Conservation (phyloP, 148 eudicot genomes). For the Vaccinium macrocarpon region DNA sequence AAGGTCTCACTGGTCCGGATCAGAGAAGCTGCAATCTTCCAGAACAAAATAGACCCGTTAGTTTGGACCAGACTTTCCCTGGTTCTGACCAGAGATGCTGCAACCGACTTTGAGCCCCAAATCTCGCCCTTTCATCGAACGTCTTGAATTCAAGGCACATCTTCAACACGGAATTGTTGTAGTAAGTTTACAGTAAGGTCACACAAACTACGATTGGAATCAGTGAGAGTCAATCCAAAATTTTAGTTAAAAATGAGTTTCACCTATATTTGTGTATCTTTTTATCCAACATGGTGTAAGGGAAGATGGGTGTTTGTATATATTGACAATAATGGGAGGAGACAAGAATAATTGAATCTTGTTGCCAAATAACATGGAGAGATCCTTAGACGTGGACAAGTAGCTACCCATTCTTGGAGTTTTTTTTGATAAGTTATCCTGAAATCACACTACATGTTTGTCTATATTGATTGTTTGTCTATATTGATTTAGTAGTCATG, state of each 20-base stretch:
- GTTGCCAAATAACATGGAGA: constrained; percentile 61
- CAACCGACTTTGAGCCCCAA: no score
- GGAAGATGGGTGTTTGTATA: neutral
- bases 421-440: constrained; percentile 22
- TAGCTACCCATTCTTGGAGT: constrained; percentile 31
- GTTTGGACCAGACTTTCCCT: no score
- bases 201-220: neutral
- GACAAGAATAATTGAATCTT: constrained; percentile 49
- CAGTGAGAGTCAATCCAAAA: neutral
- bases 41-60: no score
- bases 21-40: no score
- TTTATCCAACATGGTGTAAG: neutral
- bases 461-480: no score
- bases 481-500: constrained; percentile 26
- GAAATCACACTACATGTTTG: neutral
- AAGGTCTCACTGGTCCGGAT: no score
- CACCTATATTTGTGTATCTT: neutral
- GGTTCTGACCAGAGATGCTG: no score
- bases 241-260: neutral
- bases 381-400: constrained; percentile 77
- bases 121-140: no score
- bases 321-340: neutral
- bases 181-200: no score
- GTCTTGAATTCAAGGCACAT: no score
- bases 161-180: no score